Evolutionary conservation across 345 rosid species (phyloP), one percentile per base, ranked within the genome.

Genomic region (Physaria fendleri): DNA sequence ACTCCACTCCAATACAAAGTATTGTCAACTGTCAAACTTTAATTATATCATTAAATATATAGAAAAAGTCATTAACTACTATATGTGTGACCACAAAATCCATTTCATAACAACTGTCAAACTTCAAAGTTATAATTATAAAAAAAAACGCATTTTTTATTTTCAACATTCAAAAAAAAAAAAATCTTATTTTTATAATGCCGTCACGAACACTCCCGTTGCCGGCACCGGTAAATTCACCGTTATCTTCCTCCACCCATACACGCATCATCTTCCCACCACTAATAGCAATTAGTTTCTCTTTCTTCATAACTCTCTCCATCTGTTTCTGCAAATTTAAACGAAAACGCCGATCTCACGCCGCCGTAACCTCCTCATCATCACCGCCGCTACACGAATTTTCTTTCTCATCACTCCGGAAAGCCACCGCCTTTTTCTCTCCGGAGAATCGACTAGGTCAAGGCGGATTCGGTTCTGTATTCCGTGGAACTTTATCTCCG

Each of bases 391-490:
- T 80, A 0, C 77, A 71, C 23, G 81, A 78, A 6, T 82, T 72
- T 72, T 82, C 92, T 2, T 85, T 77, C 68, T 67, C 85, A 18
- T 8, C 68, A 13, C 81, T 85, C 56, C 85, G 82, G 14, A 81
- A 77, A 20, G 81, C 92, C 59, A 80, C 92, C 38, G 52, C 65
- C 29, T 75, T 76, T 10, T 83, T 86, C 71, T 77, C 88, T 0
- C 71, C 84, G 14, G 77, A 81, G 11, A 77, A 66, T 30, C 77
- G 62, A 9, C 74, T 86, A 8, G 95, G 95, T 11, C 90, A 86
- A 48, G 95, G 95, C 2, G 95, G 95, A 10, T 86, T 81, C 27
- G 95, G 98, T n/a, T 82, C 96, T 21, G 96, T 92, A 13, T 92
- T 72, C 69, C 82, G 84, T 11, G 92, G 82, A 3, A 53, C 74